Conservation (phyloP, 139 green algal genomes). For the Diplosphaera chodatii region DNA sequence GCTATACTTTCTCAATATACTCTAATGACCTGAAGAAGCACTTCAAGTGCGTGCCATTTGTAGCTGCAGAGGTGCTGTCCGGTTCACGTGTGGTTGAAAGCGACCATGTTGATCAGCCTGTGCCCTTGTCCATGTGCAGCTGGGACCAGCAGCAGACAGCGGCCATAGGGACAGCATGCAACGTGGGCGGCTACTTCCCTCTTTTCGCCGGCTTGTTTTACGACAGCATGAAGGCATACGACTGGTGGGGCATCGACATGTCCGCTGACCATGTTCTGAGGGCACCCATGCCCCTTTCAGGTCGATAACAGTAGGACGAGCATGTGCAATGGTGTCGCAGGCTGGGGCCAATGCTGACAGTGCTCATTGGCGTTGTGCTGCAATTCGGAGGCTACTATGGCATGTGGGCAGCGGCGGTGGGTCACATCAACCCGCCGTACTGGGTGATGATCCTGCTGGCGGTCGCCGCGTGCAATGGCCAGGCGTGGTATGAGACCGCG, state of each 20-base stretch:
- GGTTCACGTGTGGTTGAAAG: no score
- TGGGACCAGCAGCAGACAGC: constrained; percentile 5
- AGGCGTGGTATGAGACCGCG: constrained; percentile 62
- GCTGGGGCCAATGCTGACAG: constrained; percentile 6
- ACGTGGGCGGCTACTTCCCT: constrained; percentile 6
- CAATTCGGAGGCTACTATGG: constrained; percentile 6
- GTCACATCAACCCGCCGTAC: constrained; percentile 9
- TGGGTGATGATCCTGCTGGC: constrained; percentile 20
- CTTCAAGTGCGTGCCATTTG: not conserved
- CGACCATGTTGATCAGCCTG: no score
- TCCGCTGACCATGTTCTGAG: no score
- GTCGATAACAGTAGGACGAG: no score
- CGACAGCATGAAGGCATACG: constrained; percentile 17
- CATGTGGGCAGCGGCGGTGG: not conserved
- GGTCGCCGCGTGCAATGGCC: constrained; percentile 41
- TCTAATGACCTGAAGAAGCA: not conserved
- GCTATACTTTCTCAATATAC: constrained; percentile 7
- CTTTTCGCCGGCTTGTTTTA: constrained; percentile 36
- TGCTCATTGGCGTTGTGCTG: constrained; percentile 2
- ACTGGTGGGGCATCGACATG: not conserved
- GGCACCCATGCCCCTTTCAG: no score
- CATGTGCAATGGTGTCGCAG: constrained; percentile 1
- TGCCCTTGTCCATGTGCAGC: not conserved
- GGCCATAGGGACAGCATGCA: constrained; percentile 6
- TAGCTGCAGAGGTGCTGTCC: no score